phyloP scores from a whole-genome alignment of 2,329 filamentous ascomycete species.

The Fusarium nanum region DNA sequence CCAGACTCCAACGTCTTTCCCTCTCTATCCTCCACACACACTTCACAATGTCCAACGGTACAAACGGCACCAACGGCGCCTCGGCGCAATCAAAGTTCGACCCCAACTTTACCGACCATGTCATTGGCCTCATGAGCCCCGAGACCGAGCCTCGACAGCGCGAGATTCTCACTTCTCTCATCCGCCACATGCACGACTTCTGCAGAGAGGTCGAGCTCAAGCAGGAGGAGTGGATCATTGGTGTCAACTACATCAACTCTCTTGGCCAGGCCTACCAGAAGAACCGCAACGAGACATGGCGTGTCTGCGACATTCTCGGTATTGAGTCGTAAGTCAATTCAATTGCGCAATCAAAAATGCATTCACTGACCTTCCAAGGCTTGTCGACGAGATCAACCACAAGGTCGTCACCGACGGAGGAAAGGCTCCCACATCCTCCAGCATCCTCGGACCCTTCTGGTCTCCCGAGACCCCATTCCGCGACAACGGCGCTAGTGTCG shows the following conservation, averaged over 20 bases:
- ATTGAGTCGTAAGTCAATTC: slow-evolving; percentile 71
- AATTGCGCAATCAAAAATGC: background rate
- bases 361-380: slow-evolving; percentile 9
- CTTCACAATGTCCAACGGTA: slow-evolving; percentile 37
- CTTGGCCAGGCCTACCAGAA: slow-evolving; percentile 75
- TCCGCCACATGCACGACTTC: slow-evolving; percentile 82
- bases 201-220: slow-evolving; percentile 81
- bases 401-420: slow-evolving; percentile 70
- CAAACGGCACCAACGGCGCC: slow-evolving; percentile 34
- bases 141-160: slow-evolving; percentile 73
- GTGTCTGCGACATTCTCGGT: slow-evolving; percentile 78
- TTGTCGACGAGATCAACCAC: slow-evolving; percentile 67
- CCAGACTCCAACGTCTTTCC: background rate
- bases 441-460: slow-evolving; percentile 84
- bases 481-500: slow-evolving; percentile 72
- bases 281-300: slow-evolving; percentile 79
- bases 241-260: slow-evolving; percentile 79
- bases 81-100: slow-evolving; percentile 65
- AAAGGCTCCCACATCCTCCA: slow-evolving; percentile 75
- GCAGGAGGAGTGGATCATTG: slow-evolving; percentile 80
- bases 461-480: slow-evolving; percentile 80
- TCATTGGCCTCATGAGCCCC: slow-evolving; percentile 79
- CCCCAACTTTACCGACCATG: slow-evolving; percentile 79
- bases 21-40: background rate
- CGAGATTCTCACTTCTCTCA: slow-evolving; percentile 71